A percentile compares a stretch with the other conserved stretches of the same genome.
phyloP scores from a whole-genome alignment of 805 yeast species.

The Pichia insulana region DNA sequence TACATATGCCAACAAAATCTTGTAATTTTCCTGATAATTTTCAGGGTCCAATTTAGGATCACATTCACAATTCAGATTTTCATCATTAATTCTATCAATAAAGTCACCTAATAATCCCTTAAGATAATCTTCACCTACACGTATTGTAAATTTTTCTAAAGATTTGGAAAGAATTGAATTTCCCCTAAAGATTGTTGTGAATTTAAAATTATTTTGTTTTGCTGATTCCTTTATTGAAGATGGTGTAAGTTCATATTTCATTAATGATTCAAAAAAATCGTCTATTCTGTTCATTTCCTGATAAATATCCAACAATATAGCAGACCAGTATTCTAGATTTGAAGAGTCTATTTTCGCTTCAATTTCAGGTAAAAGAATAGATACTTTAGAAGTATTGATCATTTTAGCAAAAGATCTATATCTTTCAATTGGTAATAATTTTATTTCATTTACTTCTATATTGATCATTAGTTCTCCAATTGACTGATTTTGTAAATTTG shows the following conservation, averaged over 20 bases:
- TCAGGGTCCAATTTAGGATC: conserved; percentile 53
- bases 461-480: conserved; percentile 53
- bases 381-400: conserved; percentile 44
- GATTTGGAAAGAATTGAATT: conserved; percentile 77
- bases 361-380: conserved; percentile 42
- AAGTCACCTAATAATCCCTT: conserved; percentile 66
- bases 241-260: conserved; percentile 54
- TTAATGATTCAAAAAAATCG: conserved; percentile 63
- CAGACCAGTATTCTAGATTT: conserved; percentile 46
- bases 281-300: conserved; percentile 62
- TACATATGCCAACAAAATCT: conserved; percentile 34
- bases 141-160: conserved; percentile 63
- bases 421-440: conserved; percentile 49
- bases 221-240: conserved; percentile 33
- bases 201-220: conserved; percentile 17
- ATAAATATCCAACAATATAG: conserved; percentile 61
- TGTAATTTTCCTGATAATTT: conserved; percentile 30
- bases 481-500: conserved; percentile 26
- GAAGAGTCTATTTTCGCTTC: conserved; percentile 23
- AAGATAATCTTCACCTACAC: conserved; percentile 74
- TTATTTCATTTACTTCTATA: conserved; percentile 42
- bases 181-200: conserved; percentile 69
- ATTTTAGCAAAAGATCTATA: conserved; percentile 58
- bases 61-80: conserved; percentile 59
- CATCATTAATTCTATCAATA: conserved; percentile 41